Conservation (phyloP, 768 basidiomycete species). For the Lanmaoa pseudosensibilis region DNA sequence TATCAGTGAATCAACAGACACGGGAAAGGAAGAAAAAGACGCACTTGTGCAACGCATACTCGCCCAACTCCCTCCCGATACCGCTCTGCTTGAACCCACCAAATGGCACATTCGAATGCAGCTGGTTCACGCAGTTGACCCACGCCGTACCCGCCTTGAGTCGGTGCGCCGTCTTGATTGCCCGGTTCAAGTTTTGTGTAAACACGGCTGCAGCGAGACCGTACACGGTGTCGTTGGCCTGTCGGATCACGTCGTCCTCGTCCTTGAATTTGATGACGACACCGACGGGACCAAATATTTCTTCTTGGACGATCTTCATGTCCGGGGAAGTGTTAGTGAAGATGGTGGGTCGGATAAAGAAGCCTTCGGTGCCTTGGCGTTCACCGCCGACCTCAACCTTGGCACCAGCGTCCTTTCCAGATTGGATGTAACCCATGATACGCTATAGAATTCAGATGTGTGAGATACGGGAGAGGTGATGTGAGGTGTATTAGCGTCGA, state of each 20-base stretch:
- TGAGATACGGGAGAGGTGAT: neutral
- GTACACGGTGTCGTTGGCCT: conserved; percentile 86
- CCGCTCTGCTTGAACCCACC: conserved; percentile 87
- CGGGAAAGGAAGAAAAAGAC: conserved; percentile 19
- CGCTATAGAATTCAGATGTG: conserved; percentile 44
- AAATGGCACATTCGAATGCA: conserved; percentile 57
- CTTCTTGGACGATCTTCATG: conserved; percentile 74
- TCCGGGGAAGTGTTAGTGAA: conserved; percentile 64
- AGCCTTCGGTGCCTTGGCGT: conserved; percentile 58
- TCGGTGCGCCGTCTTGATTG: conserved; percentile 67
- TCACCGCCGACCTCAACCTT: conserved; percentile 63
- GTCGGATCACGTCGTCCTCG: conserved; percentile 60
- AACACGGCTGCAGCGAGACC: conserved; percentile 90
- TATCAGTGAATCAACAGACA: neutral
- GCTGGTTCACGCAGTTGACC: conserved; percentile 43
- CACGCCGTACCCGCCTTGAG: conserved; percentile 83
- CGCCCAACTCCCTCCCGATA: conserved; percentile 78
- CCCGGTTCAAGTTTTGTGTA: conserved; percentile 73
- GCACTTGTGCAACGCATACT: conserved; percentile 63
- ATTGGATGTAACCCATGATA: conserved; percentile 75
- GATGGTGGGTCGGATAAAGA: conserved; percentile 74
- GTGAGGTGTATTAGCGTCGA: neutral
- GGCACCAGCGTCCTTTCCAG: conserved; percentile 72
- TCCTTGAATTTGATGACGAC: conserved; percentile 76
- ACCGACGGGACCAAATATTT: conserved; percentile 82